Evolutionary conservation across 1,284 basidiomycete species (phyloP), one percentile per base, ranked within the genome.

Genomic region (Leccinum fuscescens): DNA sequence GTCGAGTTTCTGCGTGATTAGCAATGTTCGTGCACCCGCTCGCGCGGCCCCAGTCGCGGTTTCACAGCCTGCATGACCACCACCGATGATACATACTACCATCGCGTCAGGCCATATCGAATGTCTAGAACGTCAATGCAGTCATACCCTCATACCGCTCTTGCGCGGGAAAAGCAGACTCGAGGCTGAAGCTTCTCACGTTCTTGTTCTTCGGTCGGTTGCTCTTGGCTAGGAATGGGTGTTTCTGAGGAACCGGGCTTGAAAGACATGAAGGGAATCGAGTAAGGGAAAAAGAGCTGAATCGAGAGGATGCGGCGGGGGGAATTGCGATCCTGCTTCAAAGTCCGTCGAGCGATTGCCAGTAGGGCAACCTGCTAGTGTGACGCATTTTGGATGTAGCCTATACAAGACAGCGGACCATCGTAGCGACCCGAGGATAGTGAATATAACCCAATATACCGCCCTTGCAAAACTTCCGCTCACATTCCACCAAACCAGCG

Each of bases 1-100:
- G 55, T 89, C 85, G 20, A 90, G 72, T 58, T 83, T 88, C 68
- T 94, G 92, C 0, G 94, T 96, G 57, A 96, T 74, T 5, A 96
- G 79, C 3, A 94, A 66, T 0, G 94, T 95, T 62, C 82, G 79
- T 1, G 93, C 92, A 2, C 93, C 92, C 0, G 88, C 86, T 33
- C 94, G 80, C 2, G 94, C 92, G 9, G 93, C 84, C 3, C 88
- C 93, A 9, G 93, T 27, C 27, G 27, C 27, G 27, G 27, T 8
- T 27, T 27, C 27, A 27, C 27, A 27, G 27, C 27, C 27, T 27
- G 27, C 27, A 27, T 27, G 27, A 27, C 27, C 27, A 27, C 27
- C 27, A 27, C 27, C 27, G 27, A 27, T 27, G 27, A 27, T 8
- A 27, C 27, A 27, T 8, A 27, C 27, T 27, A 8, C 27, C 27